These are phyloP conservation scores for Fusarium tupiense DNA, from an alignment of 2,329 filamentous ascomycete species.

Conservation along the genomic window DNA sequence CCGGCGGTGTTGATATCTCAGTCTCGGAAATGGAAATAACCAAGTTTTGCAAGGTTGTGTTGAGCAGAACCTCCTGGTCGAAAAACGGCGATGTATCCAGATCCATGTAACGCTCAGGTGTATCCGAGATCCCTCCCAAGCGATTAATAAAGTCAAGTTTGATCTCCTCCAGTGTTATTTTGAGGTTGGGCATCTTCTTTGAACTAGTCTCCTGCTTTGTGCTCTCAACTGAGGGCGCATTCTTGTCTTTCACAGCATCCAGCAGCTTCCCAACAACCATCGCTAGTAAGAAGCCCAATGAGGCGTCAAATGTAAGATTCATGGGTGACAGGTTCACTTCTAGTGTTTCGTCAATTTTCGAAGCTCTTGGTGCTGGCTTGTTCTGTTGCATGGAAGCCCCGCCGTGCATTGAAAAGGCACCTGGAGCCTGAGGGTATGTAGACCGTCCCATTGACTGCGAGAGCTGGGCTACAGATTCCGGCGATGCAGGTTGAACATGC, in stretches of 20 bases:
- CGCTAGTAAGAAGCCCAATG: slow-evolving; percentile 64
- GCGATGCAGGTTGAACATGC: slow-evolving; percentile 46
- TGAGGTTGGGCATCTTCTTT: slow-evolving; percentile 51
- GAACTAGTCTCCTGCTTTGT: slow-evolving; percentile 18
- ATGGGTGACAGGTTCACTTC: slow-evolving; percentile 64
- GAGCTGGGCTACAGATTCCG: slow-evolving; percentile 43
- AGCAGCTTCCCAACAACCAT: slow-evolving; percentile 62
- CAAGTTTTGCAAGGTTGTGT: slow-evolving; percentile 59
- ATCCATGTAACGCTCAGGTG: slow-evolving; percentile 57
- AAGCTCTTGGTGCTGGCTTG: background rate
- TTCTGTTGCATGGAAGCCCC: slow-evolving; percentile 12
- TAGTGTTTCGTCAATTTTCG: slow-evolving; percentile 44
- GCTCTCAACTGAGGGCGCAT: background rate
- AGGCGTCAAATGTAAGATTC: slow-evolving; percentile 64
- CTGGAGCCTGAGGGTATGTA: slow-evolving; percentile 64
- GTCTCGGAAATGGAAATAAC: slow-evolving; percentile 42
- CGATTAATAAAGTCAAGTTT: slow-evolving; percentile 66
- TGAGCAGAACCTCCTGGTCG: slow-evolving; percentile 62
- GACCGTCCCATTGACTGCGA: slow-evolving; percentile 51
- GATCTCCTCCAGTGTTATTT: slow-evolving; percentile 58
- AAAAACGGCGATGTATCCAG: slow-evolving; percentile 54
- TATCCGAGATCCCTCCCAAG: slow-evolving; percentile 62
- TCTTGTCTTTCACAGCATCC: slow-evolving; percentile 52
- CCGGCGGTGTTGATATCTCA: slow-evolving; percentile 18
- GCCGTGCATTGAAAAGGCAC: slow-evolving; percentile 66